Base-by-base conservation (phyloP, 2,329 filamentous ascomycete species). In the Ceratocystis cubensis region DNA sequence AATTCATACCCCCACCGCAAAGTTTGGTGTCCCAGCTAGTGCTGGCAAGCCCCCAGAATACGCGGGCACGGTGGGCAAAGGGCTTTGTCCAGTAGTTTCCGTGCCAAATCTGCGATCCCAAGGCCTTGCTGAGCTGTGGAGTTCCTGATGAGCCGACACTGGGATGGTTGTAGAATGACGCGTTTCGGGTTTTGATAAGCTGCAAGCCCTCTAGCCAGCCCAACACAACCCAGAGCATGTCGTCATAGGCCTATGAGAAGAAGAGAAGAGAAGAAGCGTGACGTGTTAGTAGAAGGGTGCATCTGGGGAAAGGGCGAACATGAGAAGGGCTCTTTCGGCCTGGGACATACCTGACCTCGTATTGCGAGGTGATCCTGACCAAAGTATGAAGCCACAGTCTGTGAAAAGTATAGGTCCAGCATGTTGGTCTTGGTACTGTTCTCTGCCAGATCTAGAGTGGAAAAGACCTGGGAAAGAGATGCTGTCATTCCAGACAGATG, bases 221-320 rank as follows among this genome's bases (percentile, higher is more conserved):
- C 46, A 97, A 80, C 1, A 95, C 91, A 0, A 96, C 91, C 93
- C 93, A 97, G 2, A 96, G 82, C 78, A 96, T 96, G 74, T 97
- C 93, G 73, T 96, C 93, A 73, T 87, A 96, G 0, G 93, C 93
- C 78, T 94, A 80, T 1, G 5, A 13, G 30, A 8, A 62, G 57
- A 41, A 15, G 37, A 4, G 13, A 15, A 41, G 37, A 41, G 13
- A 41, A 15, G 37, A 41, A 41, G 37, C 37, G n/a, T 3, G 15
- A 6, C 15, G 53, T 57, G 53, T 71, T 64, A 69, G 69, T 30
- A 57, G 37, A 28, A 7, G 45, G 61, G 61, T 20, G 45, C 22
- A 6, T 20, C 22, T n/a, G 17, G 22, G 46, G 44, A 5, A 46
- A 56, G 61, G 28, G 53, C 13, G 5, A 15, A 10, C 25, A 28